Conservation (phyloP, 2,329 filamentous ascomycete species). For the Uncinocarpus reesii region DNA sequence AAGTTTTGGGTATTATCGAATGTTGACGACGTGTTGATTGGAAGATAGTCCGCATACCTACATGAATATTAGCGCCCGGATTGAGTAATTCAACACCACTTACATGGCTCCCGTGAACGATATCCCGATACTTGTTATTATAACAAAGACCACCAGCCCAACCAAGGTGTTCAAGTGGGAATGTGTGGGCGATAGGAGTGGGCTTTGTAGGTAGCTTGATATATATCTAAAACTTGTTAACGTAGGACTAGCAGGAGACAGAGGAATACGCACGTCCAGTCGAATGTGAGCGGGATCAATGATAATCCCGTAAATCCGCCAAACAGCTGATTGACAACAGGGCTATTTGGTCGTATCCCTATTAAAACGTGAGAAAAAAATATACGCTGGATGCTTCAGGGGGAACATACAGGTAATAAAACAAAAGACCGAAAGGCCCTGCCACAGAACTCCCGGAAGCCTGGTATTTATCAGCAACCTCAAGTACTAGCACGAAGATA, state of each 20-base stretch:
- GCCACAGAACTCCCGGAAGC: slow-evolving; percentile 54
- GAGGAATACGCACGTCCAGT: slow-evolving; percentile 52
- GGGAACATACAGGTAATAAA: slow-evolving; percentile 45
- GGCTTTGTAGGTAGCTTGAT: slow-evolving; percentile 57
- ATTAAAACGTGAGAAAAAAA: slow-evolving; percentile 48
- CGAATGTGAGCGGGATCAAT: slow-evolving; percentile 61
- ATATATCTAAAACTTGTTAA: slow-evolving; percentile 4
- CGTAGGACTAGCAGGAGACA: not conserved
- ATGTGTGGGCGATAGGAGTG: slow-evolving; percentile 60
- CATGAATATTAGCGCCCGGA: not conserved
- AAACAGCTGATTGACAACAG: slow-evolving; percentile 62
- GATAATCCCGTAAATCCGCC: slow-evolving; percentile 58
- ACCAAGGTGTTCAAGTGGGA: slow-evolving; percentile 64
- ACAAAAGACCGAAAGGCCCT: slow-evolving; percentile 56
- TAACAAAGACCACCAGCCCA: slow-evolving; percentile 55
- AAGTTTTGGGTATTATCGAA: slow-evolving; percentile 58
- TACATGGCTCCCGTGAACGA: slow-evolving; percentile 60
- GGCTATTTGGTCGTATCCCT: slow-evolving; percentile 59
- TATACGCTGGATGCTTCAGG: not conserved
- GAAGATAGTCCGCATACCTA: slow-evolving; percentile 44
- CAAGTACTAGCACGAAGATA: slow-evolving; percentile 49
- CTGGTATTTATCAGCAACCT: too few species aligned
- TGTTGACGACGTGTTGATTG: slow-evolving; percentile 58
- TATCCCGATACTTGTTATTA: slow-evolving; percentile 50
- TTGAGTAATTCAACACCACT: slow-evolving; percentile 19